Evolutionary conservation across 371 early-diverging fungal species (phyloP).

Genomic region (Saksenaea vasiformis): DNA sequence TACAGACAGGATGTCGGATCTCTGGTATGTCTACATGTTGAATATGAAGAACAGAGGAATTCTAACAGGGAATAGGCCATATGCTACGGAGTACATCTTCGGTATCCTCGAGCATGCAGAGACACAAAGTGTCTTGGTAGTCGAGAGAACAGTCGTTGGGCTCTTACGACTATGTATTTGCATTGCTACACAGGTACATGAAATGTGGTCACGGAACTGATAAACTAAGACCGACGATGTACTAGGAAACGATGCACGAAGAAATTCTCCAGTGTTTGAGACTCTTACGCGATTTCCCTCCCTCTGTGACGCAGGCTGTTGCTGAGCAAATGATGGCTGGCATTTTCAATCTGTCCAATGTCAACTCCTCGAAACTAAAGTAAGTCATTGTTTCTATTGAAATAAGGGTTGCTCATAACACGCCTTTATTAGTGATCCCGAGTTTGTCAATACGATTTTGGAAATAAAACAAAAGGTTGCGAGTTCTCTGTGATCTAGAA

Average conservation of each 20-base stretch:
- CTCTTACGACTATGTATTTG: constrained; percentile 73
- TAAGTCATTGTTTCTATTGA: constrained; percentile 17
- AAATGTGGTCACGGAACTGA: not conserved
- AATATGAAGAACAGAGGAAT: constrained; percentile 10
- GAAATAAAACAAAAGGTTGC: constrained; percentile 52
- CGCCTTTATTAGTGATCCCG: constrained; percentile 29
- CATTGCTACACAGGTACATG: constrained; percentile 65
- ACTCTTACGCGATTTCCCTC: constrained; percentile 63
- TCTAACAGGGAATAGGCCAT: constrained; percentile 49
- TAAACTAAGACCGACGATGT: not conserved
- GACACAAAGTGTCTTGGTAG: constrained; percentile 64
- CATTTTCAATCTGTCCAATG: constrained; percentile 60
- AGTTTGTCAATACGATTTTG: constrained; percentile 47
- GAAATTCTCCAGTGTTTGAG: constrained; percentile 68
- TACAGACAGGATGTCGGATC: constrained; percentile 59
- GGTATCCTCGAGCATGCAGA: constrained; percentile 71
- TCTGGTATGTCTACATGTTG: constrained; percentile 52
- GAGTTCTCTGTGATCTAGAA: constrained; percentile 28
- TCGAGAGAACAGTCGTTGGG: constrained; percentile 80
- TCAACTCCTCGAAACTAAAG: constrained; percentile 50
- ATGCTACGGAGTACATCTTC: constrained; percentile 67
- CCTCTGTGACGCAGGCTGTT: constrained; percentile 66
- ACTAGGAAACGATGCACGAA: constrained; percentile 54
- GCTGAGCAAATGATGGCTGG: constrained; percentile 85
- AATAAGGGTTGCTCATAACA: not conserved